Conservation (phyloP, 2,329 filamentous ascomycete genomes). For the Remersonia thermophila region DNA sequence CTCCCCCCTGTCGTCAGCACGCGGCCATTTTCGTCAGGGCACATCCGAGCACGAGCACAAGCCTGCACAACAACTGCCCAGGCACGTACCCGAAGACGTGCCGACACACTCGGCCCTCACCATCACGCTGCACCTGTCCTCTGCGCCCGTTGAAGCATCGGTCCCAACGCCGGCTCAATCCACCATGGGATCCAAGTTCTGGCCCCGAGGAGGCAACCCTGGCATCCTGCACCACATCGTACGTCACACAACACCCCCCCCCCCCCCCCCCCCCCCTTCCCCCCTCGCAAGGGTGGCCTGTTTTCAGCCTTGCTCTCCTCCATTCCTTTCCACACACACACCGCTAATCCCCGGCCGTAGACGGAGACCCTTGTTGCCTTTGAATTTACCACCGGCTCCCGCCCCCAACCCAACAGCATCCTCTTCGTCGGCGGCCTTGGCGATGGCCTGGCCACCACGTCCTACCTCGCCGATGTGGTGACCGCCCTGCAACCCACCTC, state of each 20-base stretch:
- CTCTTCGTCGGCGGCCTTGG: conserved; percentile 61
- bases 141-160: not conserved
- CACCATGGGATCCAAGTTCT: conserved; percentile 21
- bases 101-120: not conserved
- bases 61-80: no score
- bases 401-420: conserved; percentile 33
- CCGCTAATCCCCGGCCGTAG: conserved; percentile 13
- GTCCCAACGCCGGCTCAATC: not conserved
- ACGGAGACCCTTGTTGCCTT: conserved; percentile 27
- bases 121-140: conserved; percentile 2
- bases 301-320: not conserved
- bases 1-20: no score
- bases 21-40: no score
- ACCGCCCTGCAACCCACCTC: conserved; percentile 41
- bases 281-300: no score
- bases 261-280: not conserved
- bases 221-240: conserved; percentile 25
- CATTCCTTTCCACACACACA: not conserved
- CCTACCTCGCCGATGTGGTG: conserved; percentile 42
- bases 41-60: no score
- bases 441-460: conserved; percentile 55
- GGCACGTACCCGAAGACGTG: not conserved
- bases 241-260: conserved; percentile 3
- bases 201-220: conserved; percentile 22
- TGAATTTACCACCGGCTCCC: conserved; percentile 23